phyloP scores from a whole-genome alignment of 1,284 basidiomycete species.

The Sanghuangporus weigelae region DNA sequence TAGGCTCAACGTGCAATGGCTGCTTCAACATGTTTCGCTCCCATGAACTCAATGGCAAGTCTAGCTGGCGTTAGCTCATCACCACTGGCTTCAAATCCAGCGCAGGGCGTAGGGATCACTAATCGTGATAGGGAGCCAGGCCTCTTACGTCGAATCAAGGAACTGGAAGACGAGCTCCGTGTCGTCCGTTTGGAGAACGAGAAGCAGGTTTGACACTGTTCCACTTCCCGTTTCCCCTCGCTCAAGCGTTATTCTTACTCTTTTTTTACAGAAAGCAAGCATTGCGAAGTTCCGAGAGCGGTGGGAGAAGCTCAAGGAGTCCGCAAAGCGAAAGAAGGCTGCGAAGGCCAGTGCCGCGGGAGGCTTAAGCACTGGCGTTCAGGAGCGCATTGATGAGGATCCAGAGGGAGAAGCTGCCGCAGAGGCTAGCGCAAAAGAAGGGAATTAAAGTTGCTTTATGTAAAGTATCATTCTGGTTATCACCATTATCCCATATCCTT shows the following conservation, averaged over 20 bases:
- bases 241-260: slow-evolving; percentile 13
- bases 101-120: slow-evolving; percentile 26
- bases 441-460: background rate
- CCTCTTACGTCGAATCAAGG: slow-evolving; percentile 59
- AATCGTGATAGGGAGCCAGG: slow-evolving; percentile 60
- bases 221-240: background rate
- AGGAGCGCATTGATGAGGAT: slow-evolving; percentile 70
- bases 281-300: slow-evolving; percentile 79
- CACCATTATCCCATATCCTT: background rate
- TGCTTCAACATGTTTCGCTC: slow-evolving; percentile 46
- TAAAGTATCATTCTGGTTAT: background rate
- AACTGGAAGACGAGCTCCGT: slow-evolving; percentile 76
- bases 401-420: slow-evolving; percentile 60
- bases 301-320: slow-evolving; percentile 86
- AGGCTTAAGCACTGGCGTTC: slow-evolving; percentile 35
- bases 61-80: slow-evolving; percentile 29
- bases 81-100: slow-evolving; percentile 47
- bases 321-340: slow-evolving; percentile 80
- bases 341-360: slow-evolving; percentile 72
- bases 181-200: slow-evolving; percentile 67
- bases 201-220: slow-evolving; percentile 60
- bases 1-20: slow-evolving; percentile 76
- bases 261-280: slow-evolving; percentile 61
- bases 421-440: background rate
- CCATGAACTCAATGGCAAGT: slow-evolving; percentile 36